These are phyloP conservation scores for Fusarium sp. DNA, from an alignment of 2,329 filamentous ascomycete genomes.

Conservation along the genomic window DNA sequence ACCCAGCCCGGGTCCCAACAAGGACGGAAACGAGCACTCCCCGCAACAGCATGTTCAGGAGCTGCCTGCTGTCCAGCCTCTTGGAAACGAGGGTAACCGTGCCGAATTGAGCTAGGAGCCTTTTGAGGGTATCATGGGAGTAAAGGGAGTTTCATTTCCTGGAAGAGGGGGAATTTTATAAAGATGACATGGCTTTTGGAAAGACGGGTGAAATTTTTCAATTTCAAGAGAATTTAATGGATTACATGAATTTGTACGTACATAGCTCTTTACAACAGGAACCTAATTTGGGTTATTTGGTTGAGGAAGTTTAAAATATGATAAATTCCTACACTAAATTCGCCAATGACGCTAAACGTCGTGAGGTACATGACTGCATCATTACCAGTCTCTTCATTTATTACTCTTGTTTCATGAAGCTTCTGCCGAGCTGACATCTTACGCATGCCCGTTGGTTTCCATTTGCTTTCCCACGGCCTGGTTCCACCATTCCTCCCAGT, in stretches of 20 bases:
- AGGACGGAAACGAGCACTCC: conserved; percentile 21
- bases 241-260: conserved; percentile 32
- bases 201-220: conserved; percentile 13
- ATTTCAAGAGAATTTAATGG: conserved; percentile 10
- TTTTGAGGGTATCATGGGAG: not conserved
- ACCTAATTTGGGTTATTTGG: conserved; percentile 14
- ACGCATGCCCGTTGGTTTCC: not conserved
- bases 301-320: conserved; percentile 14
- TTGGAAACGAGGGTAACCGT: conserved; percentile 49
- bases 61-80: conserved; percentile 43
- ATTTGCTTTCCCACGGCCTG: conserved; percentile 44
- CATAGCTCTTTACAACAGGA: conserved; percentile 30
- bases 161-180: not conserved
- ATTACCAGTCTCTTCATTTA: not conserved
- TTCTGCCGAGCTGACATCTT: not conserved
- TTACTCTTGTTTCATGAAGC: not conserved
- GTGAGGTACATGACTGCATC: not conserved
- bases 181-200: conserved; percentile 8
- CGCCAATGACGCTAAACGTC: not conserved
- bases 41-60: conserved; percentile 41
- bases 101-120: conserved; percentile 46
- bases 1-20: conserved; percentile 46
- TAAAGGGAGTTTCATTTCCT: conserved; percentile 12
- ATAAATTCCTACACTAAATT: conserved; percentile 6
- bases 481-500: conserved; percentile 83